A percentile compares a stretch with the other conserved stretches of the same genome.
Conservation (phyloP, 768 basidiomycete species). For the Tephrocybe sp. region DNA sequence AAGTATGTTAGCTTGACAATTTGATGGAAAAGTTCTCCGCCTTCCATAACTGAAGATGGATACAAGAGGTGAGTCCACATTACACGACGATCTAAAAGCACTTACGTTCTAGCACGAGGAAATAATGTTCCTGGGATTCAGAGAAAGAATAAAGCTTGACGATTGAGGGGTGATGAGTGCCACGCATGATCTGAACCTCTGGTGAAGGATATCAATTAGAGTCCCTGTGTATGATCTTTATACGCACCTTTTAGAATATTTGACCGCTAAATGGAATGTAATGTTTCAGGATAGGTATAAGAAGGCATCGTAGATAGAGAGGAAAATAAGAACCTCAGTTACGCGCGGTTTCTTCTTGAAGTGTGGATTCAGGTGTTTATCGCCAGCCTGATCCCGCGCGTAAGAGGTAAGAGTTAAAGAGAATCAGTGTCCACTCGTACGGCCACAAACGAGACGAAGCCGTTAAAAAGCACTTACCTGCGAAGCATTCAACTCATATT, state of each 20-base stretch:
- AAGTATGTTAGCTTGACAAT: conserved; percentile 99
- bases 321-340: conserved; percentile 76
- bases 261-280: conserved; percentile 65
- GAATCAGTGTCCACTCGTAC: conserved; percentile 18
- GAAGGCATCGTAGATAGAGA: conserved; percentile 13
- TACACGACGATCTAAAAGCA: conserved; percentile 15
- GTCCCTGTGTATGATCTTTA: too few species aligned
- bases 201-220: too few species aligned
- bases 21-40: conserved; percentile 97
- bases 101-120: conserved; percentile 88
- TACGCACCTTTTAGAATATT: conserved; percentile 94
- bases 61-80: conserved; percentile 19
- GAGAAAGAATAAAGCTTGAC: conserved; percentile 91
- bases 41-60: conserved; percentile 80
- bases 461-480: conserved; percentile 60
- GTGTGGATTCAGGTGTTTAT: conserved; percentile 89
- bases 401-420: conserved; percentile 23
- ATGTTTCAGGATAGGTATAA: conserved; percentile 28
- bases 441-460: conserved; percentile 22
- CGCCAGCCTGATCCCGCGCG: conserved; percentile 69
- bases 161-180: conserved; percentile 87
- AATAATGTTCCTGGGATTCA: conserved; percentile 92
- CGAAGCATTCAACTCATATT: conserved; percentile 85
- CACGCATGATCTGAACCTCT: conserved; percentile 99
- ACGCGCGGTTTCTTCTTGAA: conserved; percentile 98